These are phyloP conservation scores for Penicillium robsamsonii DNA, from an alignment of 495 filamentous ascomycete species.

Conservation along the genomic window DNA sequence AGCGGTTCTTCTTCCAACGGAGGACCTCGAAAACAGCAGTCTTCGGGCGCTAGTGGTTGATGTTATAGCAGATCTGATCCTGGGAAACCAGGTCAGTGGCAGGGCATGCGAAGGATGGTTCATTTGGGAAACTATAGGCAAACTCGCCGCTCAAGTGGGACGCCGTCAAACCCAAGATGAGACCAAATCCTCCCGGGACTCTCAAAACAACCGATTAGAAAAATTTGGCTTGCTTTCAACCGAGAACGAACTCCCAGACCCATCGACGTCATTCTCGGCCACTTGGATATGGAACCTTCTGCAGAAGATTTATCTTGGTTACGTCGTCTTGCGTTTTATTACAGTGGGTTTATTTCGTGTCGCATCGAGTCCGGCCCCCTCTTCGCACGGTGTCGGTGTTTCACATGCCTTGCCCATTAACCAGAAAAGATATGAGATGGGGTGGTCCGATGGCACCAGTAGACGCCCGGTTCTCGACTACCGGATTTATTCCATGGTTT, in stretches of 20 bases:
- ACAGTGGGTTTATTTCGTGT: slow-evolving; percentile 49
- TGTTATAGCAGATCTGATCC: slow-evolving; percentile 79
- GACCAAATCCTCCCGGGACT: slow-evolving; percentile 22
- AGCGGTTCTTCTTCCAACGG: slow-evolving; percentile 81
- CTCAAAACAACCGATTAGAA: slow-evolving; percentile 39
- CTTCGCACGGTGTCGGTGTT: slow-evolving; percentile 26
- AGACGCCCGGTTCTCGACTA: slow-evolving; percentile 74
- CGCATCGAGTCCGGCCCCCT: slow-evolving; percentile 32
- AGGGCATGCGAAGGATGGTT: slow-evolving; percentile 82
- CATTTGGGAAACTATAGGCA: slow-evolving; percentile 77
- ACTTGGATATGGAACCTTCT: slow-evolving; percentile 66
- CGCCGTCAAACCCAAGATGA: slow-evolving; percentile 23
- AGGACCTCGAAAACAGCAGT: slow-evolving; percentile 85
- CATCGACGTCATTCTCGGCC: slow-evolving; percentile 30
- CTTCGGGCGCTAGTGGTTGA: slow-evolving; percentile 78
- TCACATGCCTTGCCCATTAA: slow-evolving; percentile 24
- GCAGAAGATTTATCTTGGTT: slow-evolving; percentile 65
- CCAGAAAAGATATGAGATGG: slow-evolving; percentile 13
- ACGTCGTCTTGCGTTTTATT: slow-evolving; percentile 62
- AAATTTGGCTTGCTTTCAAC: slow-evolving; percentile 48
- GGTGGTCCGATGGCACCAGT: slow-evolving; percentile 45
- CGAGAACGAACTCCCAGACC: slow-evolving; percentile 22
- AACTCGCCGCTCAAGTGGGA: slow-evolving; percentile 46
- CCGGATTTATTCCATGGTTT: slow-evolving; percentile 66
- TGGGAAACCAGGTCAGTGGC: slow-evolving; percentile 73